phyloP scores from a whole-genome alignment of 805 yeast genomes.

The Metschnikowia lunata region DNA sequence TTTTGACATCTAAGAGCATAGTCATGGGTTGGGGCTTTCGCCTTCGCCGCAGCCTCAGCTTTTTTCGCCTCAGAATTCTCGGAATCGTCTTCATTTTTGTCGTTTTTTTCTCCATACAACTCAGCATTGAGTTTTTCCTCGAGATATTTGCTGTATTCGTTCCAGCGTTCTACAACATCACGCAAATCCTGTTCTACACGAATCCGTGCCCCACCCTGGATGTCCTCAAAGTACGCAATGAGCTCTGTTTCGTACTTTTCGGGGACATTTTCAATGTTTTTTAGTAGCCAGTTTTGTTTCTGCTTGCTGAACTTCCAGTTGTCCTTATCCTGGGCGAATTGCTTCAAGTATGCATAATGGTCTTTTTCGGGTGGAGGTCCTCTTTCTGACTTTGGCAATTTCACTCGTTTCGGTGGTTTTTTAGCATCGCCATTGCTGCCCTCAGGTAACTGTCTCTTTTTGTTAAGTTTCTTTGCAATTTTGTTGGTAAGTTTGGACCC shows the following conservation, averaged over 20 bases:
- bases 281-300: slow-evolving; percentile 81
- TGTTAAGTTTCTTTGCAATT: slow-evolving; percentile 39
- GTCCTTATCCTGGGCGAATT: slow-evolving; percentile 49
- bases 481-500: slow-evolving; percentile 38
- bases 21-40: slow-evolving; percentile 24
- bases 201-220: slow-evolving; percentile 67
- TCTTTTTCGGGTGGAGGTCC: slow-evolving; percentile 74
- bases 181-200: slow-evolving; percentile 50
- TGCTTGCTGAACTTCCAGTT: slow-evolving; percentile 84
- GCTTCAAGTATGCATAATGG: slow-evolving; percentile 61
- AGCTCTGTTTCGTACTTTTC: slow-evolving; percentile 49
- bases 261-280: slow-evolving; percentile 53
- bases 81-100: slow-evolving; percentile 13
- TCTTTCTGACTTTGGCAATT: slow-evolving; percentile 64
- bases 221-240: slow-evolving; percentile 48
- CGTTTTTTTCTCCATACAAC: slow-evolving; percentile 25
- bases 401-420: slow-evolving; percentile 66
- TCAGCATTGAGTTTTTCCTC: slow-evolving; percentile 38
- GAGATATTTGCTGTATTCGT: slow-evolving; percentile 41
- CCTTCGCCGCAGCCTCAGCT: slow-evolving; percentile 11
- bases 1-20: slow-evolving; percentile 40
- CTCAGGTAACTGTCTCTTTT: slow-evolving; percentile 25
- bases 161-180: slow-evolving; percentile 53
- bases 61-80: slow-evolving; percentile 11
- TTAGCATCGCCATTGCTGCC: slow-evolving; percentile 22